These are phyloP conservation scores for Choanephora cucurbitarum DNA, from an alignment of 371 early-diverging fungal genomes.

Conservation along the genomic window DNA sequence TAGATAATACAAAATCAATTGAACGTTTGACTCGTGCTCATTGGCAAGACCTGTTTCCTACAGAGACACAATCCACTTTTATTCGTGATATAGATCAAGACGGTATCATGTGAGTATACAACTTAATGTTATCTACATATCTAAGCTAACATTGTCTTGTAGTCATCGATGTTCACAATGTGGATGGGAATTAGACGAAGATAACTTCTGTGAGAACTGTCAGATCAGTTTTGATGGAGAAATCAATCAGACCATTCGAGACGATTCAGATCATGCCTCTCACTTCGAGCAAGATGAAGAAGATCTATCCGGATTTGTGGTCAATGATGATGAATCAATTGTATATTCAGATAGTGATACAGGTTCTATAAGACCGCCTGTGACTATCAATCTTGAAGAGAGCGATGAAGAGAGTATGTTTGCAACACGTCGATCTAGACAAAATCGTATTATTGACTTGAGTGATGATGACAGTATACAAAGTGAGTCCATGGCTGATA, in stretches of 20 bases:
- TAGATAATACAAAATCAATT: background rate
- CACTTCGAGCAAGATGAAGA: background rate
- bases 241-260: background rate
- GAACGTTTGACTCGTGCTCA: background rate
- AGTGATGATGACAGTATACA: background rate
- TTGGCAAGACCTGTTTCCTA: background rate
- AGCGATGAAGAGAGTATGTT: background rate
- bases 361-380: too few species aligned
- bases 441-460: too few species aligned
- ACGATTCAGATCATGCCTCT: background rate
- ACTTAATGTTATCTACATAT: too few species aligned
- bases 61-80: background rate
- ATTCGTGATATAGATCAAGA: background rate
- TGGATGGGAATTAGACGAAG: background rate
- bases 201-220: background rate
- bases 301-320: background rate
- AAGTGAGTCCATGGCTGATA: background rate
- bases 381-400: background rate
- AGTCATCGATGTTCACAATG: background rate
- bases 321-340: background rate
- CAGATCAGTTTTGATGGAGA: background rate
- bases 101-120: background rate
- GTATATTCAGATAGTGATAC: background rate
- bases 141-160: too few species aligned
- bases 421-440: too few species aligned